Conservation (phyloP, 106 monocot genomes). For the Narthecium ossifragum region DNA sequence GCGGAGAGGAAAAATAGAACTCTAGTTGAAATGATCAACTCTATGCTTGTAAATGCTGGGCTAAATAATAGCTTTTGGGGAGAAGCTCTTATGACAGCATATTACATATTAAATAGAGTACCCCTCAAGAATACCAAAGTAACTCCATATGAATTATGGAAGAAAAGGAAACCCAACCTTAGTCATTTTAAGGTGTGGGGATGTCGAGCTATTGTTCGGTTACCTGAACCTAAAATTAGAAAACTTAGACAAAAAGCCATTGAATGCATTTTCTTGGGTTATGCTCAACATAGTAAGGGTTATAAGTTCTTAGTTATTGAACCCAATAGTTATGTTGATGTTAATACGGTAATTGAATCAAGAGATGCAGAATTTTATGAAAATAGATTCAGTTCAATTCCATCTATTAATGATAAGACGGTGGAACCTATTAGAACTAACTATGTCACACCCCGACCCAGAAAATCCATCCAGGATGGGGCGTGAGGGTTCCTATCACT, state of each 20-base stretch:
- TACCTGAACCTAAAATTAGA: background rate
- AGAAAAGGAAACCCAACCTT: background rate
- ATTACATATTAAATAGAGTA: background rate
- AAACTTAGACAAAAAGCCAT: background rate
- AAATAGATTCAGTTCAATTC: too few species aligned
- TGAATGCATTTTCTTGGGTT: too few species aligned
- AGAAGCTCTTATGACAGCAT: background rate
- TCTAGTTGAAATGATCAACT: background rate
- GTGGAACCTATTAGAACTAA: too few species aligned
- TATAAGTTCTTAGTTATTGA: too few species aligned
- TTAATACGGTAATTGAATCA: too few species aligned
- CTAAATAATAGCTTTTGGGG: background rate
- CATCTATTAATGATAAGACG: too few species aligned
- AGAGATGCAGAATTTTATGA: too few species aligned
- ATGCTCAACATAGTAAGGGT: too few species aligned
- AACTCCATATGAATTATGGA: background rate
- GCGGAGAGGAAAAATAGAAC: background rate
- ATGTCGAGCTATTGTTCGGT: background rate
- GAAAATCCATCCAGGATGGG: too few species aligned
- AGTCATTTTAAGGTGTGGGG: background rate
- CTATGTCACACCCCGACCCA: too few species aligned
- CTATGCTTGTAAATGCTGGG: background rate
- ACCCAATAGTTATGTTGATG: too few species aligned
- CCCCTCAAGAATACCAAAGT: background rate
- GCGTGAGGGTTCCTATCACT: too few species aligned